Evolutionary conservation across 1,284 basidiomycete genomes (phyloP).

Genomic region (Malassezia psittaci): DNA sequence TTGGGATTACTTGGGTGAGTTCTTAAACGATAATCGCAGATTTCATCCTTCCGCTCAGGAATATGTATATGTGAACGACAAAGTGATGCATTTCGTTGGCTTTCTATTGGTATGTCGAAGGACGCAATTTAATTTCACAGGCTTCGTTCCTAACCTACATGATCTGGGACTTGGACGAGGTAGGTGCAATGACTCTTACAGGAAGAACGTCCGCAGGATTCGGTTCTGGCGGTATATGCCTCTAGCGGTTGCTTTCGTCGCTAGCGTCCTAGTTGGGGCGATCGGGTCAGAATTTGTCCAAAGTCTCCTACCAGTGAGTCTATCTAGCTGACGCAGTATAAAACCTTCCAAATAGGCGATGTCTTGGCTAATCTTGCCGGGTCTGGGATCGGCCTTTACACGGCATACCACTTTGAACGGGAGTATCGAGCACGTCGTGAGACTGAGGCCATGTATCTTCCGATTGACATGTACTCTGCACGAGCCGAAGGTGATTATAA

Average conservation of each 20-base stretch:
- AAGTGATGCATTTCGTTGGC: constrained; percentile 71
- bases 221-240: constrained; percentile 74
- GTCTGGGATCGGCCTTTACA: constrained; percentile 61
- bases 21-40: constrained; percentile 2
- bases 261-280: constrained; percentile 53
- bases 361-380: constrained; percentile 72
- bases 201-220: constrained; percentile 50
- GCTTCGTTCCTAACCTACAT: constrained; percentile 75
- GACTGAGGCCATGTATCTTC: constrained; percentile 31
- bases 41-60: constrained; percentile 36
- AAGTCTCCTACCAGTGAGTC: constrained; percentile 59
- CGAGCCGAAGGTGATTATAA: constrained; percentile 4
- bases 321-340: constrained; percentile 50
- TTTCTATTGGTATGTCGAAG: constrained; percentile 52
- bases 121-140: not conserved
- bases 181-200: constrained; percentile 32
- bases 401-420: constrained; percentile 27
- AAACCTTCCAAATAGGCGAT: constrained; percentile 68
- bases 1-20: constrained; percentile 33
- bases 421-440: constrained; percentile 26
- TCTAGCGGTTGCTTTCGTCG: constrained; percentile 59
- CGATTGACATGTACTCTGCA: constrained; percentile 25
- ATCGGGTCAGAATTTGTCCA: constrained; percentile 77
- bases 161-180: constrained; percentile 78
- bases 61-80: constrained; percentile 64